phyloP scores from a whole-genome alignment of 2,329 filamentous ascomycete genomes.

The Xylaria sp. region DNA sequence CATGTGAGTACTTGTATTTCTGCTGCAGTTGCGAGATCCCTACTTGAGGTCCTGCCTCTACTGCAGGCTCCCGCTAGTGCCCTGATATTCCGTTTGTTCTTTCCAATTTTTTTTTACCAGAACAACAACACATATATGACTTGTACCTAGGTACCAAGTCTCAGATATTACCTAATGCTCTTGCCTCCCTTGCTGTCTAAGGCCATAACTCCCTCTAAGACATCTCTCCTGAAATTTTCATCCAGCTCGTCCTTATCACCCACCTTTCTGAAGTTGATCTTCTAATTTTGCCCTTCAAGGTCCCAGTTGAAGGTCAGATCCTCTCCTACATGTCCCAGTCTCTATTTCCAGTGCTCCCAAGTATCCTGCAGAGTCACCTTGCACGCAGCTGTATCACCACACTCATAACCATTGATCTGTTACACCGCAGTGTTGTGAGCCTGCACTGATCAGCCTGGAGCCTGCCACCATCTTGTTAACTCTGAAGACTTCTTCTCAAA shows the following conservation, averaged over 20 bases:
- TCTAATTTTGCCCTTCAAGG: neutral
- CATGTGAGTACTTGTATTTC: constrained; percentile 8
- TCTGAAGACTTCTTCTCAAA: neutral
- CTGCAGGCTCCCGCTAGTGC: neutral
- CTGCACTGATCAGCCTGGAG: neutral
- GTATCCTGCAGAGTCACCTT: neutral
- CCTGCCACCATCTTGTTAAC: neutral
- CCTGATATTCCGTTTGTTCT: neutral
- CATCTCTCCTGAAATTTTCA: neutral
- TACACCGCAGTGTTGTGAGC: neutral
- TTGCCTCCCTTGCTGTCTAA: neutral
- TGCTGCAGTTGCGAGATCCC: neutral
- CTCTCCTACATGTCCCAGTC: neutral
- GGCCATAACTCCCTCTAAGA: neutral
- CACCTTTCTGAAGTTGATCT: neutral
- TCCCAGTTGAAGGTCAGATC: constrained; percentile 8
- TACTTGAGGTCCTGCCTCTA: neutral
- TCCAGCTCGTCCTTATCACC: neutral
- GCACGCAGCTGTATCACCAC: neutral
- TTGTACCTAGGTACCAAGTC: neutral
- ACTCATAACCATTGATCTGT: neutral
- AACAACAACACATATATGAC: neutral
- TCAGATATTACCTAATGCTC: neutral
- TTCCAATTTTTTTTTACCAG: neutral
- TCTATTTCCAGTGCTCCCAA: neutral